phyloP scores from a whole-genome alignment of 2,329 filamentous ascomycete species.

The Sodiomyces alkalinus region DNA sequence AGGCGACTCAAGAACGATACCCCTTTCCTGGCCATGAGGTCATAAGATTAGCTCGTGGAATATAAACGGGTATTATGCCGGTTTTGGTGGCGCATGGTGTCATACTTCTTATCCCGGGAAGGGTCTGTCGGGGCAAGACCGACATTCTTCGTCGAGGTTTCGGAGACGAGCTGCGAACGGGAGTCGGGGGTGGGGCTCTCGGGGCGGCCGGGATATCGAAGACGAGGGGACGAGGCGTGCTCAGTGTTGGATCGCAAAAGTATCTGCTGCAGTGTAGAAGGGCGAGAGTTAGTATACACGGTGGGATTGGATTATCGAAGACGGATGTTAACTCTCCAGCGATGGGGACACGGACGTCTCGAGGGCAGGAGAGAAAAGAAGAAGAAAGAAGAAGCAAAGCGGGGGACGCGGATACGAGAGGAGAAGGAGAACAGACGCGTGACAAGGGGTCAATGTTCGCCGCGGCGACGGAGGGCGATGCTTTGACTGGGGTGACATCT shows the following conservation, averaged over 20 bases:
- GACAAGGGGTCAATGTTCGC: slow-evolving; percentile 15
- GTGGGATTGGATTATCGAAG: too few relatives aligned
- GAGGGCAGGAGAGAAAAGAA: too few relatives aligned
- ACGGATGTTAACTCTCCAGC: too few relatives aligned
- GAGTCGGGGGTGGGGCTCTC: slow-evolving; percentile 34
- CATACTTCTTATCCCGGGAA: slow-evolving; percentile 51
- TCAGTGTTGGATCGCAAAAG: slow-evolving; percentile 53
- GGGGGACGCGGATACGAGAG: not conserved
- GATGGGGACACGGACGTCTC: too few relatives aligned
- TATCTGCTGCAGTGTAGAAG: slow-evolving; percentile 31
- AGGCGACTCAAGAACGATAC: slow-evolving; percentile 79
- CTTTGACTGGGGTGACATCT: slow-evolving; percentile 6
- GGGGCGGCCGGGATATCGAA: slow-evolving; percentile 34
- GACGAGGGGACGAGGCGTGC: slow-evolving; percentile 37
- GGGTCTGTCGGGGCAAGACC: slow-evolving; percentile 23
- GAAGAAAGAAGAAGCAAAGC: too few relatives aligned
- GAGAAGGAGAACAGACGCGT: slow-evolving; percentile 9
- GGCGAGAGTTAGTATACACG: not conserved
- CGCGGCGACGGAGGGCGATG: slow-evolving; percentile 4
- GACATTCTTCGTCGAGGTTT: slow-evolving; percentile 22
- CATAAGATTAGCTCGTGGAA: too few relatives aligned
- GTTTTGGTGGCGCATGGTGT: too few relatives aligned
- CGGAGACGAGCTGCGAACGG: slow-evolving; percentile 19
- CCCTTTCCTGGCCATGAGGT: slow-evolving; percentile 54
- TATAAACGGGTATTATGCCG: too few relatives aligned